Evolutionary conservation across 192 early-diverging fungal genomes (phyloP).

Genomic region (Entomortierella parvispora): DNA sequence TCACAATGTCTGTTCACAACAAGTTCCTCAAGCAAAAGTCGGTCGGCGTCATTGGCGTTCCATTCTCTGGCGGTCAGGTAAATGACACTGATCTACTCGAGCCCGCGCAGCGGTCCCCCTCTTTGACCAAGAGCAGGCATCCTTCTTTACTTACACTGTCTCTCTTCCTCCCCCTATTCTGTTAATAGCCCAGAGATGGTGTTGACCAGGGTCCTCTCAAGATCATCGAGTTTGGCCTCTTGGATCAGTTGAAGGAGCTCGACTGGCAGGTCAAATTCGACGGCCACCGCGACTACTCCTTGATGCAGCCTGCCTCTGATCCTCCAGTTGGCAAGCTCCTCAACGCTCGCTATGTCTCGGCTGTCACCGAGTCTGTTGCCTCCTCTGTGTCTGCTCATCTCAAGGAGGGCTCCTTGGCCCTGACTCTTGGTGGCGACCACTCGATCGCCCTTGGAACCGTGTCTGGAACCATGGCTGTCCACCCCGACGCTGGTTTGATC

Average conservation of each 20-base stretch:
- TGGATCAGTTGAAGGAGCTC: conserved; percentile 84
- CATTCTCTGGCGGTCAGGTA: conserved; percentile 76
- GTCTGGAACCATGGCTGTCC: conserved; percentile 75
- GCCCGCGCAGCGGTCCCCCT: no score
- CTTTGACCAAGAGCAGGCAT: no score
- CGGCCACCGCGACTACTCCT: conserved; percentile 75
- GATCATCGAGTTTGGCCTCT: conserved; percentile 85
- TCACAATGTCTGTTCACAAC: conserved; percentile 32
- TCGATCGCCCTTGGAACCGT: conserved; percentile 94
- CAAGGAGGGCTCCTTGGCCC: conserved; percentile 76
- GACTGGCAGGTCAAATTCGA: conserved; percentile 84
- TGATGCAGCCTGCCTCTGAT: conserved; percentile 73
- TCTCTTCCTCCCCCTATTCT: not conserved
- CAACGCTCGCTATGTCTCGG: conserved; percentile 85
- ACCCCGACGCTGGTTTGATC: conserved; percentile 87
- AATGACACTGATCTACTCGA: not conserved
- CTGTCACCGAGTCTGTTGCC: conserved; percentile 75
- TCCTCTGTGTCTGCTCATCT: conserved; percentile 71
- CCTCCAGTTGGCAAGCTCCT: conserved; percentile 85
- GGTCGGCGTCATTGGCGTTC: conserved; percentile 79
- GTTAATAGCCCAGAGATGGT: conserved; percentile 80
- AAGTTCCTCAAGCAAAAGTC: conserved; percentile 73
- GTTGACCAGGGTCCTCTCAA: conserved; percentile 89
- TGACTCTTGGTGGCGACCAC: conserved; percentile 97
- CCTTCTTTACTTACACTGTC: not conserved